Base-by-base conservation (phyloP, 441 rosid species). In the Mallotus japonicus region DNA sequence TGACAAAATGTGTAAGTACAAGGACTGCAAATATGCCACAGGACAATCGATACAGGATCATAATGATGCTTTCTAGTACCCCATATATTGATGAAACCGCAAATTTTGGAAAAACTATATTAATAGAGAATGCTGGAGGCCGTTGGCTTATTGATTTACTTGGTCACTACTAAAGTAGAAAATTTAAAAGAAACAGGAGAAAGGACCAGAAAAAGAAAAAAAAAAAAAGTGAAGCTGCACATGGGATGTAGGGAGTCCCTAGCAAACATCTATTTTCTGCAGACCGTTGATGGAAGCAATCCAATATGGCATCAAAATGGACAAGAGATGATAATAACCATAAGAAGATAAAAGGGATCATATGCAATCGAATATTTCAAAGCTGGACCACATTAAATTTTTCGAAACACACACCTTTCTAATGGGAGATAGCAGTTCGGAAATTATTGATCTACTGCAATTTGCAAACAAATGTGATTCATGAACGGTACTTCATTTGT, bases 321-420 rank as follows among this genome's bases (percentile, higher is more conserved):
- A 28, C 57, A 71, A 17, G 10, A 16, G 44, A 20, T 9, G 13
- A 59, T 56, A 22, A 37, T 70, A 40, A 34, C 34, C 28, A 44
- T 20, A 44, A 46, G 11, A 9, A 42, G 44, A 15, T 9, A 13
- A 58, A 34, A 5, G 6, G 14, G 17, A 5, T 17, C 46, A 59
- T 15, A 49, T 71, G 58, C 47, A 20, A 10, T 47, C 66, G 74
- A 71, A 60, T 60, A 71, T 71, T 47, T 46, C 22, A 14, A 54
- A 58, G 12, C 22, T 76, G 77, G 79, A 81, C 81, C 80, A 58
- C 77, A 65, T 37, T 6, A 37, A 37, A 37, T 37, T 37, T 37
- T 37, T 6, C 40, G 5, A 47, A 10, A 53, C n/a, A 53, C 56
- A 65, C 69, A 20, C 16, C 15, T 11, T 49, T 49, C n/a, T n/a